A percentile compares a stretch with the other conserved stretches of the same genome.
Evolutionary conservation across 805 yeast genomes (phyloP).

Genomic region (Candida berthetii): DNA sequence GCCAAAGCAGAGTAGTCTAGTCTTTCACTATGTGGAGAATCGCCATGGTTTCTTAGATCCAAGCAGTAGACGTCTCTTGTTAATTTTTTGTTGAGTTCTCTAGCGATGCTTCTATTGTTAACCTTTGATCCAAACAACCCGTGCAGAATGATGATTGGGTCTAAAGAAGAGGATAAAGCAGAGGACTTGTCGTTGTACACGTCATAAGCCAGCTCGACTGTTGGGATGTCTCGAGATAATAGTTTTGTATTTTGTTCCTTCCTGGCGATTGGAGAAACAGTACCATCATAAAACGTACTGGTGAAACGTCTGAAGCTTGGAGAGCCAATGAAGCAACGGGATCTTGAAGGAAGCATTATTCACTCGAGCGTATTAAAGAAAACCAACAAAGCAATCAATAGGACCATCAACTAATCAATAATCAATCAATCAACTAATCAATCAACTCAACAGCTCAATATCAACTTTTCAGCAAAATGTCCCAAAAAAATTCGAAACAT

Average conservation of each 20-base stretch:
- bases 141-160: slow-evolving; percentile 74
- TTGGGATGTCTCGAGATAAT: slow-evolving; percentile 30
- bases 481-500: too few species aligned
- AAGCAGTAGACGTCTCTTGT: slow-evolving; percentile 57
- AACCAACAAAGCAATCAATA: too few species aligned
- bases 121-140: slow-evolving; percentile 83
- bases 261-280: not conserved
- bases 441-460: too few species aligned
- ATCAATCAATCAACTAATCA: too few species aligned
- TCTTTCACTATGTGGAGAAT: slow-evolving; percentile 68
- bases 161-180: slow-evolving; percentile 9
- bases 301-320: too few species aligned
- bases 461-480: too few species aligned
- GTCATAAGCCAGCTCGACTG: slow-evolving; percentile 54
- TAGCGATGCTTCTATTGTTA: slow-evolving; percentile 81
- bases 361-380: too few species aligned
- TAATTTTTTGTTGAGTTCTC: slow-evolving; percentile 39
- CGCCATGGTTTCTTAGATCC: slow-evolving; percentile 89
- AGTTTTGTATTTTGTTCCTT: slow-evolving; percentile 19
- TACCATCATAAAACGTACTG: not conserved
- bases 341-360: too few species aligned
- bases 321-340: too few species aligned
- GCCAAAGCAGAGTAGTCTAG: slow-evolving; percentile 81
- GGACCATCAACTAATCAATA: too few species aligned
- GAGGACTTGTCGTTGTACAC: slow-evolving; percentile 26